These are phyloP conservation scores for Anthracocystis walkeri DNA, from an alignment of 1,284 basidiomycete genomes.

Conservation along the genomic window DNA sequence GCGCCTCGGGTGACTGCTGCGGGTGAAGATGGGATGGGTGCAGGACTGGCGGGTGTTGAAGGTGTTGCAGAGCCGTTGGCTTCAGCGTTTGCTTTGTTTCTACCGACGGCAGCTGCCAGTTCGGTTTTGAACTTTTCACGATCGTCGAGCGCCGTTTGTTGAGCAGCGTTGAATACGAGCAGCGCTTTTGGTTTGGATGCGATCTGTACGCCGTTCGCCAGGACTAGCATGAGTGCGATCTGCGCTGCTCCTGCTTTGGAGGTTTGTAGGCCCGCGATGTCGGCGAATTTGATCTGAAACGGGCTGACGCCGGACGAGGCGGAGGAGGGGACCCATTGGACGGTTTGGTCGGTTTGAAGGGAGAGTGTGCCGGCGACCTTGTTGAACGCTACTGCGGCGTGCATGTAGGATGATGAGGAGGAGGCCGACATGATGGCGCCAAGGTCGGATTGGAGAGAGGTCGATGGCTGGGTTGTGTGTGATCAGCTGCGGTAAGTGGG, in stretches of 20 bases:
- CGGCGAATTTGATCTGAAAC: conserved; percentile 38
- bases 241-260: conserved; percentile 58
- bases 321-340: conserved; percentile 54
- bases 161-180: conserved; percentile 55
- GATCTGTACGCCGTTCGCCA: conserved; percentile 45
- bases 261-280: conserved; percentile 56
- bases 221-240: conserved; percentile 57
- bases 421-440: conserved; percentile 31
- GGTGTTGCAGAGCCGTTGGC: conserved; percentile 11
- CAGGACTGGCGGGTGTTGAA: conserved; percentile 22
- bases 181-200: conserved; percentile 47
- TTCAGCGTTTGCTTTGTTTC: conserved; percentile 27
- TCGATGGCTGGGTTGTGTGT: conserved; percentile 13
- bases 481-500: not conserved
- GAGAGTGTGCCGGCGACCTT: conserved; percentile 57
- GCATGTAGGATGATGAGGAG: conserved; percentile 37
- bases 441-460: too few species aligned
- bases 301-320: conserved; percentile 33
- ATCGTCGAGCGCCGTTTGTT: conserved; percentile 46
- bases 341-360: conserved; percentile 27
- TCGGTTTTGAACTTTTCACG: conserved; percentile 59
- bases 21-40: conserved; percentile 20
- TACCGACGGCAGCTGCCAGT: conserved; percentile 49
- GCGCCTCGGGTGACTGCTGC: conserved; percentile 15
- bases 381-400: conserved; percentile 53